phyloP scores from a whole-genome alignment of 2,329 filamentous ascomycete species.

The Sporothrix globosa region DNA sequence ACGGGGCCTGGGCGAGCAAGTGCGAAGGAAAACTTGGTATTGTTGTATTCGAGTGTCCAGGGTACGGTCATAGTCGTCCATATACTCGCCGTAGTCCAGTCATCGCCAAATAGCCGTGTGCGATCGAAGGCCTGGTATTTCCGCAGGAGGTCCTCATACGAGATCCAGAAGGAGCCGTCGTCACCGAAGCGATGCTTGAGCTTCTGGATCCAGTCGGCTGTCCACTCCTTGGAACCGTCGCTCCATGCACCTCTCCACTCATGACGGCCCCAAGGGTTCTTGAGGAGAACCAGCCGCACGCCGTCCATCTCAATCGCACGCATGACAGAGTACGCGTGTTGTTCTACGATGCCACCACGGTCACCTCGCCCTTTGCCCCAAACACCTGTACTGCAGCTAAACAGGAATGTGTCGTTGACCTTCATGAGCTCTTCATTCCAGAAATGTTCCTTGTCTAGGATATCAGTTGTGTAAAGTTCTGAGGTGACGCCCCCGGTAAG shows the following conservation, averaged over 20 bases:
- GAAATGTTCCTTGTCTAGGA: constrained; percentile 77
- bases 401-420: constrained; percentile 79
- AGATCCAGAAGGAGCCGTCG: constrained; percentile 67
- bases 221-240: constrained; percentile 66
- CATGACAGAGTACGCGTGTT: constrained; percentile 65
- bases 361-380: constrained; percentile 65
- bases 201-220: constrained; percentile 59
- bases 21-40: constrained; percentile 62
- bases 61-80: constrained; percentile 66
- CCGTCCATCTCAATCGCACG: constrained; percentile 56
- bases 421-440: constrained; percentile 81
- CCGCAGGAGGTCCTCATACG: constrained; percentile 63
- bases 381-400: constrained; percentile 67
- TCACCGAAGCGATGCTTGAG: constrained; percentile 63
- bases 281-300: constrained; percentile 54
- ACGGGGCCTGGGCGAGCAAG: constrained; percentile 60
- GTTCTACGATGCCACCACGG: constrained; percentile 61
- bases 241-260: constrained; percentile 65
- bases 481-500: constrained; percentile 71
- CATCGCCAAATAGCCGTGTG: constrained; percentile 62
- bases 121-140: constrained; percentile 66
- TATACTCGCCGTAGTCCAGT: constrained; percentile 61
- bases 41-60: constrained; percentile 64
- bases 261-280: constrained; percentile 64
- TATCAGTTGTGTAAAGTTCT: constrained; percentile 69